Conservation (phyloP, 768 basidiomycete species). For the Naganishia antarctica region DNA sequence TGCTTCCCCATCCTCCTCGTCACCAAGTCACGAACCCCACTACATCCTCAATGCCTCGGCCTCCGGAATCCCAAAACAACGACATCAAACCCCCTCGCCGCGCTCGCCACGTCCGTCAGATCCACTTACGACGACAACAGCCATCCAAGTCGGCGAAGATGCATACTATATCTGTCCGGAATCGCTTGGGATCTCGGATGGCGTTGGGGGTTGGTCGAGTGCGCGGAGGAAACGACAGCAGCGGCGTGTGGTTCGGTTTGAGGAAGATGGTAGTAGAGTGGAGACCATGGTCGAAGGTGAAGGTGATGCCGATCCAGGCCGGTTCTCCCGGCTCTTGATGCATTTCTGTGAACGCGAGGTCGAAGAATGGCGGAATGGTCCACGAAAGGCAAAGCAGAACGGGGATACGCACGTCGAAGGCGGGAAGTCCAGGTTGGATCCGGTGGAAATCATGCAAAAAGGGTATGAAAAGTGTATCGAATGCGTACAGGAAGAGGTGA, state of each 20-base stretch:
- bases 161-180: slow-evolving; percentile 64
- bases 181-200: slow-evolving; percentile 90
- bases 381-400: slow-evolving; percentile 31
- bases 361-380: slow-evolving; percentile 29
- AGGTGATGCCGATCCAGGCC: slow-evolving; percentile 52
- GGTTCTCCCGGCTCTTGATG: slow-evolving; percentile 68
- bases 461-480: slow-evolving; percentile 54
- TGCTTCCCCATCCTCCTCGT: background rate
- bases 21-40: background rate
- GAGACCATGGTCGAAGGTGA: slow-evolving; percentile 16
- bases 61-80: slow-evolving; percentile 74
- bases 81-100: slow-evolving; percentile 36
- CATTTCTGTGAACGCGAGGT: slow-evolving; percentile 58
- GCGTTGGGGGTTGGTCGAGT: slow-evolving; percentile 84
- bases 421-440: slow-evolving; percentile 45
- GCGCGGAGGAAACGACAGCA: slow-evolving; percentile 21
- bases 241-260: background rate
- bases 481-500: slow-evolving; percentile 48
- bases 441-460: slow-evolving; percentile 52
- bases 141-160: slow-evolving; percentile 72
- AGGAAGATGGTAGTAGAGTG: background rate
- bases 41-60: slow-evolving; percentile 64
- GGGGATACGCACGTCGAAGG: slow-evolving; percentile 28
- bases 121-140: slow-evolving; percentile 39
- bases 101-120: slow-evolving; percentile 31